These are phyloP conservation scores for Pisolithus sp. DNA, from an alignment of 768 basidiomycete genomes.

Conservation along the genomic window DNA sequence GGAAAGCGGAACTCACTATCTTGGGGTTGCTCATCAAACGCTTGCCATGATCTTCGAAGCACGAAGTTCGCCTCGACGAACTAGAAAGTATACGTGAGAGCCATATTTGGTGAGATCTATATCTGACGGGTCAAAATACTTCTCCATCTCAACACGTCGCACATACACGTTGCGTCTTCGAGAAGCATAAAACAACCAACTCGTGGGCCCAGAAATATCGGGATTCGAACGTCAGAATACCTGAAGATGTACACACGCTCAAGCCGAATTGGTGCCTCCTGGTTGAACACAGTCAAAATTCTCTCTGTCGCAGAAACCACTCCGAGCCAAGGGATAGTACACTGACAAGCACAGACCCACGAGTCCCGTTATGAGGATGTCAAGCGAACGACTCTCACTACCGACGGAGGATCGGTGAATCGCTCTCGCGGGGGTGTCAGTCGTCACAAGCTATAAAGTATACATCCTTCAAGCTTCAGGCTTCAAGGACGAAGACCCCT, in stretches of 20 bases:
- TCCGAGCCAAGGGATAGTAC: too few relatives aligned
- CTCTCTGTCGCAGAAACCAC: too few relatives aligned
- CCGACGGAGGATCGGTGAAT: too few relatives aligned
- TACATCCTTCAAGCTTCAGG: too few relatives aligned
- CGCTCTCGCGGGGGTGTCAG: too few relatives aligned
- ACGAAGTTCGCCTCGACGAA: constrained; percentile 85
- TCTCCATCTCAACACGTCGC: neutral
- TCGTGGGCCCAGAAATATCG: neutral
- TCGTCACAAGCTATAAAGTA: too few relatives aligned
- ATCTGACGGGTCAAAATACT: neutral
- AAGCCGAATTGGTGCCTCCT: too few relatives aligned
- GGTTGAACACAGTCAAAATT: too few relatives aligned
- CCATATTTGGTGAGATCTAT: constrained; percentile 92
- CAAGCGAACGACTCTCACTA: too few relatives aligned
- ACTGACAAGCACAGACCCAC: too few relatives aligned
- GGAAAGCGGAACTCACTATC: constrained; percentile 49
- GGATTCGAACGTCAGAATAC: constrained; percentile 26
- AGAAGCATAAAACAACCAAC: constrained; percentile 21
- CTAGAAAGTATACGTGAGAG: constrained; percentile 94
- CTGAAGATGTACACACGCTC: constrained; percentile 60
- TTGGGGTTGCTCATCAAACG: constrained; percentile 84
- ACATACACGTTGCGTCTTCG: constrained; percentile 94
- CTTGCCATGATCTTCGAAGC: constrained; percentile 98
- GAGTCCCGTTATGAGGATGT: too few relatives aligned
- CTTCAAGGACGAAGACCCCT: too few relatives aligned